phyloP scores from a whole-genome alignment of 2,329 filamentous ascomycete genomes.

The Xylariales sp. region DNA sequence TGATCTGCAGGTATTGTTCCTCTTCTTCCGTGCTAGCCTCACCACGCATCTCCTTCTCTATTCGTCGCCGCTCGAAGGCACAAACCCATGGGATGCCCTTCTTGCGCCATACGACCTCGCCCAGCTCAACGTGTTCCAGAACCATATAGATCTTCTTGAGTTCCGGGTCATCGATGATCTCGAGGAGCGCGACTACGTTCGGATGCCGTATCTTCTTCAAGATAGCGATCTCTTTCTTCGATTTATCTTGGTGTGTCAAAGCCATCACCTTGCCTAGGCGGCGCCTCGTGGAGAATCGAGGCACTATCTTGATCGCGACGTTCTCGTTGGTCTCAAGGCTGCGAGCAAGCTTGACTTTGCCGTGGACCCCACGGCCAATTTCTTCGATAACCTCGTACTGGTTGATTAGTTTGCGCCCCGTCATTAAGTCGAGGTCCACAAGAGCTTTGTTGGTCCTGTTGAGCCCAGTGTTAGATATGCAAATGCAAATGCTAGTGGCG shows the following conservation, averaged over 20 bases:
- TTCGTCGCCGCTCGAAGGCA: slow-evolving; percentile 73
- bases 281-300: slow-evolving; percentile 88
- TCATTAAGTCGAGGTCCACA: slow-evolving; percentile 82
- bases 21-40: slow-evolving; percentile 56
- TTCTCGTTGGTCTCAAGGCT: slow-evolving; percentile 71
- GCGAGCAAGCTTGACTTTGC: slow-evolving; percentile 92
- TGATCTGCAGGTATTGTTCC: slow-evolving; percentile 54
- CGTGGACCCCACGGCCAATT: slow-evolving; percentile 91
- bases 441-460: slow-evolving; percentile 85
- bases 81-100: slow-evolving; percentile 82
- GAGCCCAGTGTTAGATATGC: slow-evolving; percentile 1
- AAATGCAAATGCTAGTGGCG: slow-evolving; percentile 6
- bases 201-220: slow-evolving; percentile 96
- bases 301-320: slow-evolving; percentile 98
- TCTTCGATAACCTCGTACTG: slow-evolving; percentile 97
- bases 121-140: slow-evolving; percentile 88
- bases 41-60: slow-evolving; percentile 67
- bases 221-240: slow-evolving; percentile 94
- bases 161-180: slow-evolving; percentile 96
- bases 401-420: slow-evolving; percentile 94
- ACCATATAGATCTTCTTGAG: slow-evolving; percentile 98
- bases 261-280: slow-evolving; percentile 79
- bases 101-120: slow-evolving; percentile 91
- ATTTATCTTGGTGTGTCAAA: slow-evolving; percentile 66
- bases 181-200: slow-evolving; percentile 92